A percentile compares a stretch with the other conserved stretches of the same genome.
Evolutionary conservation across 2,329 filamentous ascomycete genomes (phyloP).

Genomic region (Fusarium liriodendri): DNA sequence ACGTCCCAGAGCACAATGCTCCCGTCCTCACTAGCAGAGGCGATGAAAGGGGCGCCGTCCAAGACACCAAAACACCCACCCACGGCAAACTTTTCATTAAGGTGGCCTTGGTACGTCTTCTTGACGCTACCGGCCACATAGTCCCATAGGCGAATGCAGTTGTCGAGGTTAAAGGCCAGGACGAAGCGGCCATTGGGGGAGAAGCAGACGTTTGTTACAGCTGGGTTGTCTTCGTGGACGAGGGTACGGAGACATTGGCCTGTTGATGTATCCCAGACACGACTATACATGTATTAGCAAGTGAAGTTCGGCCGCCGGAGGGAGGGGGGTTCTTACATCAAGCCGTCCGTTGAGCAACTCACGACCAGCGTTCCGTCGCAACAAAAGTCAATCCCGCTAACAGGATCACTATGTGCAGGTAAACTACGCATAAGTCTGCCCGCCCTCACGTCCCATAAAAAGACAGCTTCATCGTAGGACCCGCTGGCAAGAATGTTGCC

Average conservation of each 20-base stretch:
- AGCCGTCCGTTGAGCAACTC: conserved; percentile 89
- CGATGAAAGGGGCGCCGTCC: conserved; percentile 69
- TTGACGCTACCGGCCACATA: conserved; percentile 91
- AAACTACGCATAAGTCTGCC: conserved; percentile 89
- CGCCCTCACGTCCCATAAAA: conserved; percentile 94
- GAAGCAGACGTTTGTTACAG: conserved; percentile 90
- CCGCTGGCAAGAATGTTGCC: conserved; percentile 97
- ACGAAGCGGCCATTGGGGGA: conserved; percentile 94
- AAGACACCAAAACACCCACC: conserved; percentile 81
- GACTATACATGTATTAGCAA: conserved; percentile 56
- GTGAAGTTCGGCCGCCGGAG: too few species aligned
- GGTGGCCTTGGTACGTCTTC: conserved; percentile 97
- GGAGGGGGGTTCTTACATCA: conserved; percentile 70
- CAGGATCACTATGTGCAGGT: conserved; percentile 94
- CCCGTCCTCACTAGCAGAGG: conserved; percentile 89
- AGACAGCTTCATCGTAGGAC: conserved; percentile 96
- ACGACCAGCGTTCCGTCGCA: conserved; percentile 91
- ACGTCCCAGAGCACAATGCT: conserved; percentile 92
- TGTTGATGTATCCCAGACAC: conserved; percentile 95
- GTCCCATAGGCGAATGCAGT: conserved; percentile 91
- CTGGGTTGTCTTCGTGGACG: conserved; percentile 95
- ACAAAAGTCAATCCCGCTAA: conserved; percentile 93
- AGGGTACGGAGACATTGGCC: conserved; percentile 95
- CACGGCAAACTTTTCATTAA: conserved; percentile 87
- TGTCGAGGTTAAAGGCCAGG: conserved; percentile 91